A percentile compares a stretch with the other conserved stretches of the same genome.
phyloP scores from a whole-genome alignment of 768 basidiomycete genomes.

The Holtermannia corniformis region DNA sequence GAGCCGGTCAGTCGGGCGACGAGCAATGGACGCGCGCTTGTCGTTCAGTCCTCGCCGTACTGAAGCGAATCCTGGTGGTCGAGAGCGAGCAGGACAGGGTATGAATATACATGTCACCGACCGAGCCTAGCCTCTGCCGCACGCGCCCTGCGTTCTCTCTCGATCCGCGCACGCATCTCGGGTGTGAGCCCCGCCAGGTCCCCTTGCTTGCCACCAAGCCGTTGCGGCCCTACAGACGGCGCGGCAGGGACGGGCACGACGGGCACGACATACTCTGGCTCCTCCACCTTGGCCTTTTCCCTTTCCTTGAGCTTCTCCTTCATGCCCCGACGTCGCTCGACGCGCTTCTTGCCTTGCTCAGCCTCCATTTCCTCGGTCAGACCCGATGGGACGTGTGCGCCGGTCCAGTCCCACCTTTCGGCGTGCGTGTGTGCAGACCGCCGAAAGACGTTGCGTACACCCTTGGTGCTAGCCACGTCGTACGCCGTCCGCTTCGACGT shows the following conservation, averaged over 20 bases:
- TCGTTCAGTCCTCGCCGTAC: conserved; percentile 61
- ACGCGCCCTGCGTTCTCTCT: conserved; percentile 80
- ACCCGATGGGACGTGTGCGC: conserved; percentile 67
- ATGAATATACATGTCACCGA: background rate
- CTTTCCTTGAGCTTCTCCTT: conserved; percentile 77
- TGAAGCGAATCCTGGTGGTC: conserved; percentile 37
- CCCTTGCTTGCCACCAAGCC: conserved; percentile 54
- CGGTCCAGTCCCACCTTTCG: conserved; percentile 90
- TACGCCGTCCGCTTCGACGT: conserved; percentile 55
- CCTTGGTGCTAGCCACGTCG: conserved; percentile 66
- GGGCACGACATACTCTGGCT: conserved; percentile 11
- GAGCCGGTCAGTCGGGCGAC: conserved; percentile 50
- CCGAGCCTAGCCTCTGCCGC: conserved; percentile 79
- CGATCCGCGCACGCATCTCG: conserved; percentile 82
- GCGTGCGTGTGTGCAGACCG: conserved; percentile 69
- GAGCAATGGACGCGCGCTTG: conserved; percentile 92
- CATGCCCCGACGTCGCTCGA: conserved; percentile 67
- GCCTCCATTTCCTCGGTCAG: conserved; percentile 80
- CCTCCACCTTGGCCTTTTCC: conserved; percentile 43
- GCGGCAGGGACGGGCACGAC: conserved; percentile 7
- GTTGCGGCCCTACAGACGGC: conserved; percentile 47
- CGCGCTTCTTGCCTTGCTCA: conserved; percentile 76
- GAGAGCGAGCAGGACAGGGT: conserved; percentile 36
- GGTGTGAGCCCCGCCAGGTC: conserved; percentile 68
- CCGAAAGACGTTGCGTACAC: conserved; percentile 74